Conservation (phyloP, 139 green algal species). For the Diplosphaera chodatii region DNA sequence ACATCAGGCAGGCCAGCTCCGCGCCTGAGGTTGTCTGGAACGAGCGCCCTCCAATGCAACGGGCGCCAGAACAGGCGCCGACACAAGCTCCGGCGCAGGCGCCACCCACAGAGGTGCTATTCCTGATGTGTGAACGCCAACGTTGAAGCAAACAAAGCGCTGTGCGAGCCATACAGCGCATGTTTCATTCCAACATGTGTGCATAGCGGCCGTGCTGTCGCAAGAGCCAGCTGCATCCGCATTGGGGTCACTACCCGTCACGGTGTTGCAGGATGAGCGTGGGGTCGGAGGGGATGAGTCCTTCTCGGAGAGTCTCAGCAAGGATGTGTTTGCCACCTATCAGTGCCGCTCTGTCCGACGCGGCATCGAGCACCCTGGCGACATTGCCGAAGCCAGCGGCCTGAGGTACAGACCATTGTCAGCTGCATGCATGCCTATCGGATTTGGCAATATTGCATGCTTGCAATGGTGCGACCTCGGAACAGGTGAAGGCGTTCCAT, state of each 20-base stretch:
- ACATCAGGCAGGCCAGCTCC: not conserved
- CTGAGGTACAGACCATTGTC: no score
- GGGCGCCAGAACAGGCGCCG: not conserved
- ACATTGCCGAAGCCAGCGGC: slow-evolving; percentile 64
- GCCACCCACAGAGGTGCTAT: not conserved
- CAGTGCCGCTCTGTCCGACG: slow-evolving; percentile 22
- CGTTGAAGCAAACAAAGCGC: no score
- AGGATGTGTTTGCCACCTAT: slow-evolving; percentile 38
- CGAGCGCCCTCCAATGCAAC: not conserved
- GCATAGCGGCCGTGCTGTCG: no score
- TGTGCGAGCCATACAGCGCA: no score
- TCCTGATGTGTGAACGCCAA: no score
- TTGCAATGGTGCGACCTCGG: not conserved
- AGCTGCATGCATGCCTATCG: no score
- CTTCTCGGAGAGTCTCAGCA: slow-evolving; percentile 28
- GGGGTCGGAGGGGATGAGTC: slow-evolving; percentile 22
- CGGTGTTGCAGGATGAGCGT: slow-evolving; percentile 11
- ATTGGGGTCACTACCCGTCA: no score
- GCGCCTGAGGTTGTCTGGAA: not conserved
- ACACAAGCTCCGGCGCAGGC: not conserved
- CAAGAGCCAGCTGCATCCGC: no score
- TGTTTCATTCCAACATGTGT: no score
- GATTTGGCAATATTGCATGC: not conserved
- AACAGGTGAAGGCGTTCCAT: not conserved
- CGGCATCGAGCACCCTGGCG: slow-evolving; percentile 46